Percentiles rank a stretch among this genome's conserved stretches.
Conservation (phyloP, 805 yeast species). For the Kodamaea restingae region DNA sequence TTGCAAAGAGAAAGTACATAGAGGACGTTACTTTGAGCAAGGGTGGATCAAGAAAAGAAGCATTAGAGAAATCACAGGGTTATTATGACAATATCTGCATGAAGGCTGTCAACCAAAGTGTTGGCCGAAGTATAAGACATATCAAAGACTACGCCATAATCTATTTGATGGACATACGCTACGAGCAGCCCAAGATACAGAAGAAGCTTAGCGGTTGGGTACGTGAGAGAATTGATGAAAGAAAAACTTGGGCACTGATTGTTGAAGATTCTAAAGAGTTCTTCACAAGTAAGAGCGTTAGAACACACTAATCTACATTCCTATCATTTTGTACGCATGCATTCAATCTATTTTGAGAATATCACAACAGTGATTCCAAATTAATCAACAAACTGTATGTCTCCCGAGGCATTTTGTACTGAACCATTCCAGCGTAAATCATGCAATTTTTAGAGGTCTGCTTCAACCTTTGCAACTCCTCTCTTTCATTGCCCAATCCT, state of each 20-base stretch:
- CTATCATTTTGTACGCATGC: not conserved
- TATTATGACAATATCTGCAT: constrained; percentile 83
- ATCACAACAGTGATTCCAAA: constrained; percentile 49
- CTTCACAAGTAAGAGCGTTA: constrained; percentile 17
- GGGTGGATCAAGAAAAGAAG: constrained; percentile 47
- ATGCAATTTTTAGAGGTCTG: constrained; percentile 76
- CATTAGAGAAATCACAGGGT: constrained; percentile 45
- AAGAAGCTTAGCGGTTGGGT: constrained; percentile 75
- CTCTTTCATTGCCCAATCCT: constrained; percentile 43
- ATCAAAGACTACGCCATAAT: constrained; percentile 75
- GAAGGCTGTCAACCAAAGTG: constrained; percentile 88
- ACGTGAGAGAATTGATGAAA: constrained; percentile 17
- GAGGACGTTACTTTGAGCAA: constrained; percentile 45
- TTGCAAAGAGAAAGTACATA: constrained; percentile 64
- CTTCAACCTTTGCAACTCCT: constrained; percentile 52
- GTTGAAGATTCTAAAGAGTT: constrained; percentile 25
- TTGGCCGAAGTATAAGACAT: constrained; percentile 89
- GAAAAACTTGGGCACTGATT: constrained; percentile 10
- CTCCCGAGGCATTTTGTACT: constrained; percentile 86
- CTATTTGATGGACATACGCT: constrained; percentile 67
- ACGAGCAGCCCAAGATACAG: constrained; percentile 41
- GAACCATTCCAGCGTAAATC: constrained; percentile 93
- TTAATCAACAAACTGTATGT: constrained; percentile 67
- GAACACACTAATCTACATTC: too few species aligned
- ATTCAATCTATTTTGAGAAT: not conserved